A percentile compares a stretch with the other conserved stretches of the same genome.
Evolutionary conservation across 768 basidiomycete genomes (phyloP).

Genomic region (Amanita pallidorosea): DNA sequence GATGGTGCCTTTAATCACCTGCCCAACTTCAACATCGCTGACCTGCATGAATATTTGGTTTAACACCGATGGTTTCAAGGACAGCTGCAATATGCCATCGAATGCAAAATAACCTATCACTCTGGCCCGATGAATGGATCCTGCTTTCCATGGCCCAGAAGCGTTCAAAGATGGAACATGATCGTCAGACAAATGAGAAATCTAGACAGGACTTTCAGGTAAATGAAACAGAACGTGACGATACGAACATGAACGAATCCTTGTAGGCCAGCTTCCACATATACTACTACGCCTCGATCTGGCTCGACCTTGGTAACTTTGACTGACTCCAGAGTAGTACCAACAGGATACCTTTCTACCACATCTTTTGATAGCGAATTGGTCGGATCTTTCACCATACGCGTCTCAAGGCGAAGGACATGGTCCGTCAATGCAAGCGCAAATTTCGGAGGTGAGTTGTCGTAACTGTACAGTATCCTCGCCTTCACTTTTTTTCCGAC

Average conservation of each 20-base stretch:
- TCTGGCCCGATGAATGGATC: slow-evolving; percentile 73
- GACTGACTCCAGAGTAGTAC: slow-evolving; percentile 58
- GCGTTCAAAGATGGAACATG: slow-evolving; percentile 71
- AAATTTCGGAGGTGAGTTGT: slow-evolving; percentile 70
- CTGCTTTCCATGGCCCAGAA: slow-evolving; percentile 75
- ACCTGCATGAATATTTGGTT: slow-evolving; percentile 82
- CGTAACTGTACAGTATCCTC: slow-evolving; percentile 74
- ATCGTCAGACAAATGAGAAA: slow-evolving; percentile 89
- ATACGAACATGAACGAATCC: slow-evolving; percentile 81
- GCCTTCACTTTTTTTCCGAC: slow-evolving; percentile 73
- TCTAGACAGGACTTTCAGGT: slow-evolving; percentile 34
- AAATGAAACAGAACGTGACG: neutral
- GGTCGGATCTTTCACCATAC: slow-evolving; percentile 18
- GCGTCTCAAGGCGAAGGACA: slow-evolving; percentile 43
- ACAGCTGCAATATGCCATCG: slow-evolving; percentile 85
- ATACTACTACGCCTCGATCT: slow-evolving; percentile 74
- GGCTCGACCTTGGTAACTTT: slow-evolving; percentile 66
- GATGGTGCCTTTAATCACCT: slow-evolving; percentile 78
- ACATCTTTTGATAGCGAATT: slow-evolving; percentile 19
- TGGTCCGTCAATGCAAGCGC: slow-evolving; percentile 71
- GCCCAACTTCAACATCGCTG: slow-evolving; percentile 74
- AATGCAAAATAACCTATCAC: slow-evolving; percentile 79
- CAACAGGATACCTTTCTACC: slow-evolving; percentile 59
- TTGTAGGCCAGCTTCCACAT: slow-evolving; percentile 49
- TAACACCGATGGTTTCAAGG: slow-evolving; percentile 71